Evolutionary conservation across 345 rosid genomes (phyloP).

Genomic region (Ricinus communis): DNA sequence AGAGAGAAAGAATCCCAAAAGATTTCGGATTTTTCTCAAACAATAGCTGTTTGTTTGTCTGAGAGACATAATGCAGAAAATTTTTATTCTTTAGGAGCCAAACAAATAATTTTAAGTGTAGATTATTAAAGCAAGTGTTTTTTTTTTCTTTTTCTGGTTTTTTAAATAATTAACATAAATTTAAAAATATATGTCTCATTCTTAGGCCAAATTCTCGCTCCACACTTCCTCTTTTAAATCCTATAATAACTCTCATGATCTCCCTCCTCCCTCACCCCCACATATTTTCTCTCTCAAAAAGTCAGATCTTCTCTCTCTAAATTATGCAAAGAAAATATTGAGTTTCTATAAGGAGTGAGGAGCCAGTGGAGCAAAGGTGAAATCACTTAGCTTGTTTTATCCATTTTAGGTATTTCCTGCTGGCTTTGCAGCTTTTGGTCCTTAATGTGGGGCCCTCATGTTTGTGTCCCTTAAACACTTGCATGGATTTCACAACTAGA

Average conservation of each 20-base stretch:
- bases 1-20: slow-evolving; percentile 14
- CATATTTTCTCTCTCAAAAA: background rate
- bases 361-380: too few relatives aligned
- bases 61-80: slow-evolving; percentile 27
- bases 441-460: background rate
- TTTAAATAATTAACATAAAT: too few relatives aligned
- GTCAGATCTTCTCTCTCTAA: background rate
- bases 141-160: too few relatives aligned
- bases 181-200: too few relatives aligned
- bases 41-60: slow-evolving; percentile 34
- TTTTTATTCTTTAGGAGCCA: too few relatives aligned
- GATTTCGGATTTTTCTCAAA: slow-evolving; percentile 34
- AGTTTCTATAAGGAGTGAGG: too few relatives aligned
- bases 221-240: background rate
- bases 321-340: background rate
- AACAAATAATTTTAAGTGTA: too few relatives aligned
- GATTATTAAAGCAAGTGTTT: too few relatives aligned
- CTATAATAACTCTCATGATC: background rate
- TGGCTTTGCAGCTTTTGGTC: slow-evolving; percentile 6
- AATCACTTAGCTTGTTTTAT: background rate
- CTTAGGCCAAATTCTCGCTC: slow-evolving; percentile 3
- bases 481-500: too few relatives aligned
- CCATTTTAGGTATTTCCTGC: background rate
- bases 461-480: background rate
- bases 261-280: background rate